Conservation (phyloP, 2,329 filamentous ascomycete genomes). For the Trichothecium sympodiale region DNA sequence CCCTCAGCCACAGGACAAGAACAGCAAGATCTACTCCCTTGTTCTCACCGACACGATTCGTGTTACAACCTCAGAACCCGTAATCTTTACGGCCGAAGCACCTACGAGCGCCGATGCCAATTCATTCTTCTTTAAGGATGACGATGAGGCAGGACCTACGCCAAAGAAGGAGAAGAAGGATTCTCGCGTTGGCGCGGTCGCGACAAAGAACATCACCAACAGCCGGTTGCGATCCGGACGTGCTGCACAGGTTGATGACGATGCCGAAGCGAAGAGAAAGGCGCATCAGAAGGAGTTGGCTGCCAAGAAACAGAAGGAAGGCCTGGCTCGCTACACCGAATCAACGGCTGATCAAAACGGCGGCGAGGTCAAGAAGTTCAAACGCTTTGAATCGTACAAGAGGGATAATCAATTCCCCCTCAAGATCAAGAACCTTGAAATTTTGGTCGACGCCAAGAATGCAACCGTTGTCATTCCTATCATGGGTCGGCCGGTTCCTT, state of each 20-base stretch:
- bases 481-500: conserved; percentile 93
- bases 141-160: conserved; percentile 73
- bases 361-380: conserved; percentile 94
- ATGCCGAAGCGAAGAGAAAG: conserved; percentile 74
- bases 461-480: conserved; percentile 86
- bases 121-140: conserved; percentile 98
- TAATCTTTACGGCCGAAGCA: conserved; percentile 89
- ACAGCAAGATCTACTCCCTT: conserved; percentile 79
- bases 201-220: conserved; percentile 90
- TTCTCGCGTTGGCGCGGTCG: conserved; percentile 71
- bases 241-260: conserved; percentile 78
- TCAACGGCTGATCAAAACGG: conserved; percentile 78
- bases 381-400: conserved; percentile 98
- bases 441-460: conserved; percentile 86
- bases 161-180: conserved; percentile 90
- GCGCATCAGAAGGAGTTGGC: conserved; percentile 89
- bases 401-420: conserved; percentile 86
- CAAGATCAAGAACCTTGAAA: conserved; percentile 73
- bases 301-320: conserved; percentile 79
- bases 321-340: conserved; percentile 74
- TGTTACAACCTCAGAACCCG: conserved; percentile 65
- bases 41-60: conserved; percentile 89
- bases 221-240: conserved; percentile 87
- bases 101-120: conserved; percentile 86
- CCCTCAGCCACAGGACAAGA: conserved; percentile 76